Conservation (phyloP, 352 stramenopile species). For the Halophytophthora polymorphica region DNA sequence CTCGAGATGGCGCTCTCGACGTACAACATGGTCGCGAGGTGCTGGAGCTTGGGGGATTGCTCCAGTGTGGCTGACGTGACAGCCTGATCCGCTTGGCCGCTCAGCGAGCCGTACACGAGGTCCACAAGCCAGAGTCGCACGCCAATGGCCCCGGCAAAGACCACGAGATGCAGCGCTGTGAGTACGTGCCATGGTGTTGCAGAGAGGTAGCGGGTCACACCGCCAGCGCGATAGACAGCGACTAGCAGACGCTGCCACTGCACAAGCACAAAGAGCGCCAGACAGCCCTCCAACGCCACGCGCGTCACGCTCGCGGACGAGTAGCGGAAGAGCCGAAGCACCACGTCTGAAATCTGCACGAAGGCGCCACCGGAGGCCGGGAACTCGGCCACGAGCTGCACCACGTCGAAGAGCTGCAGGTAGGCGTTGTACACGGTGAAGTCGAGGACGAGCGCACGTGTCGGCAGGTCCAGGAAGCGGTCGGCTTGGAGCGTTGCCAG, state of each 20-base stretch:
- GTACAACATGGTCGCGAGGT: constrained; percentile 32
- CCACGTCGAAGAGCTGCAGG: constrained; percentile 58
- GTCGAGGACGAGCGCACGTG: constrained; percentile 57
- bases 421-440: constrained; percentile 68
- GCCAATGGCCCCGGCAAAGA: constrained; percentile 48
- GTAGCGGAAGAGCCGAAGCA: constrained; percentile 57
- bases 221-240: constrained; percentile 24
- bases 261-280: constrained; percentile 45
- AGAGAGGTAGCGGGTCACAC: constrained; percentile 24
- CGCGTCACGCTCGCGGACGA: constrained; percentile 29
- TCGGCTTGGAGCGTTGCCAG: constrained; percentile 34
- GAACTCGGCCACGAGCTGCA: constrained; percentile 63
- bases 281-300: constrained; percentile 46
- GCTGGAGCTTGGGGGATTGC: constrained; percentile 38
- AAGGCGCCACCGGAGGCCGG: constrained; percentile 52
- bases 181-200: constrained; percentile 39
- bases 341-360: constrained; percentile 38
- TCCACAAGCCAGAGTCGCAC: constrained; percentile 57
- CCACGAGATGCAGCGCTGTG: constrained; percentile 32
- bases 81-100: constrained; percentile 23
- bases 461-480: constrained; percentile 58
- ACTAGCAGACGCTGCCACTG: constrained; percentile 38
- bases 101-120: constrained; percentile 52
- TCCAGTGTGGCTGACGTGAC: constrained; percentile 23
- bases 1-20: constrained; percentile 41